Evolutionary conservation across 1,284 basidiomycete genomes (phyloP), one percentile per base, ranked within the genome.

Genomic region (Caloboletus inedulis): DNA sequence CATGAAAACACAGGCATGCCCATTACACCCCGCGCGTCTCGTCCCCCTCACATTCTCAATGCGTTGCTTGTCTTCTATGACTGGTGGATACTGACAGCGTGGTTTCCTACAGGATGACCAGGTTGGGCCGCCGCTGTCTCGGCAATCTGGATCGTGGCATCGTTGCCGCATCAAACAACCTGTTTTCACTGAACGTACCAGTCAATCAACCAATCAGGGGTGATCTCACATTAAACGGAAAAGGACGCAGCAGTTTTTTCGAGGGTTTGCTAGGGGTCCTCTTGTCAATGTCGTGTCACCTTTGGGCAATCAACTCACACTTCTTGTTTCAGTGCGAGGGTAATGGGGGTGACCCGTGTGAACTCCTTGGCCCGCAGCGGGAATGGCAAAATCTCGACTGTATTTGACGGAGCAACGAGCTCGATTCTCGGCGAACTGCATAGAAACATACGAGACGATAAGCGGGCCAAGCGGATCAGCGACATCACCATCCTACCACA

Each of bases 161-260:
- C 54, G 5, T 45, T 16, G 7, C 42, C 46, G n/a, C n/a, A 41
- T 55, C 42, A 10, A 55, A 49, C 31, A 49, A 35, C 8, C 42
- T 55, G 23, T 34, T 8, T 23, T 19, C 6, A 19, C 5, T 10
- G 3, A 18, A 7, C 18, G 12, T 29, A 1, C 18, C 6, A 9
- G 21, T 18, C 35, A 34, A 52, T 23, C 12, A 14, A n/a, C 33
- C 31, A 41, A 53, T 31, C 7, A 18, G 16, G 7, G 1, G 9
- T 9, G 19, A 39, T 18, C 23, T 44, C 29, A 29, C 25, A 29
- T 7, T 18, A 16, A 8, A 21, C 12, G 16, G 12, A 40, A 16
- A 16, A 16, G 40, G 18, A n/a, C n/a, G 31, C 33, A 7, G 33
- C 51, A 2, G 39, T 46, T 31, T 45, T 51, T 30, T 46, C 43